Percentiles rank a stretch among this genome's conserved stretches.
phyloP scores from a whole-genome alignment of 805 yeast species.

The Lipomyces anomalus region DNA sequence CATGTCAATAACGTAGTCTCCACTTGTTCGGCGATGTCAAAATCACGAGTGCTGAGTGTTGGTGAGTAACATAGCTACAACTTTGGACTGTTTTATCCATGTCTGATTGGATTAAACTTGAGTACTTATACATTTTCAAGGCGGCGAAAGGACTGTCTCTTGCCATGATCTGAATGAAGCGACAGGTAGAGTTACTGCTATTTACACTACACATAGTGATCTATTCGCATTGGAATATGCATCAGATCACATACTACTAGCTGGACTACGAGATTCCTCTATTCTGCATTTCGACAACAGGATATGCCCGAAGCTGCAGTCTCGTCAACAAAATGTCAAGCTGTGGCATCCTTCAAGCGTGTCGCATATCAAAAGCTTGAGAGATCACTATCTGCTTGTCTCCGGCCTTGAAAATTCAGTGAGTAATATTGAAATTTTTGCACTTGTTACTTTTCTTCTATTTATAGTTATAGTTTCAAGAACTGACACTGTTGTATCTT shows the following conservation, averaged over 20 bases:
- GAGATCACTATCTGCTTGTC: conserved; percentile 16
- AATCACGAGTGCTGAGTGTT: neutral
- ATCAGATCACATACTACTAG: conserved; percentile 11
- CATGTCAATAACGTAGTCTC: no score
- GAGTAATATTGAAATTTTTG: no score
- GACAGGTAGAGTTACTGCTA: neutral
- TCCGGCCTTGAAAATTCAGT: conserved; percentile 26
- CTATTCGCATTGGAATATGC: conserved; percentile 11
- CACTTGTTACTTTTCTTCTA: no score
- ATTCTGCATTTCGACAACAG: conserved; percentile 16
- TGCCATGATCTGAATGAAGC: neutral
- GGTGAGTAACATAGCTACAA: neutral
- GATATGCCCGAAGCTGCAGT: conserved; percentile 4
- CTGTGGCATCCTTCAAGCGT: conserved; percentile 23
- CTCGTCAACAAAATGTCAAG: conserved; percentile 6
- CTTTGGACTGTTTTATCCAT: neutral
- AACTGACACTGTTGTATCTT: neutral
- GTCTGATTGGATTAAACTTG: neutral
- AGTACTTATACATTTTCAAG: neutral
- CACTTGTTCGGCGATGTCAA: neutral
- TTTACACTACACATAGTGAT: conserved; percentile 12
- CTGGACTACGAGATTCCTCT: conserved; percentile 22
- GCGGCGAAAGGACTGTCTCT: neutral
- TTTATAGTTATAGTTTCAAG: no score
- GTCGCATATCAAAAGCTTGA: conserved; percentile 22